Base-by-base conservation (phyloP, 495 filamentous ascomycete genomes). In the Penicillium paxilli region DNA sequence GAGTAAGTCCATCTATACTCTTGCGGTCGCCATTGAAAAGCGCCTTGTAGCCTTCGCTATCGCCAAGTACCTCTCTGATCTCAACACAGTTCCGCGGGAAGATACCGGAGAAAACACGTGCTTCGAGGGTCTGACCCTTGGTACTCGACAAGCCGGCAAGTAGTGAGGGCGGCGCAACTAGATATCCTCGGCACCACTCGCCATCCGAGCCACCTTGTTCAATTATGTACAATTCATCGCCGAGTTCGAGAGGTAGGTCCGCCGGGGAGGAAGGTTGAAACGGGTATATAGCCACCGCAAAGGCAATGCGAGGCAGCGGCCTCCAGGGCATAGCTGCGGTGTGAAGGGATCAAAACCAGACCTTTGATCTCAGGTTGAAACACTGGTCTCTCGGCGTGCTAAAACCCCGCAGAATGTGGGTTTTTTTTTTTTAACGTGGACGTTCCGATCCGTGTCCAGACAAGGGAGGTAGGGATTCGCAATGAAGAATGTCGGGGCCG, bases 151-250 rank as follows among this genome's bases (percentile, higher is more conserved):
- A 78, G 30, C 93, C 95, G 16, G 94, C 90, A 45, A 98, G 83
- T 58, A 98, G 75, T 42, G 90, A 96, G 5, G 95, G 95, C 7
- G 94, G 94, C 63, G 93, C 90, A 52, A 98, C 87, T 42, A 98
- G 81, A 73, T 98, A 98, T 35, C 94, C 94, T 14, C 94, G 86
- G 64, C 89, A 92, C 95, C 95, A 98, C 63, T 90, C 81, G 57
- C 87, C 88, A 71, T 95, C 82, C 20, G 69, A 71, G 3, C 92
- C 92, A n/a, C 87, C 87, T 71, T 96, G 90, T 74, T 98, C 94
- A 65, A 98, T 96, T 51, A 98, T 96, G 72, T 98, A 98, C 47
- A 98, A 78, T 71, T 98, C 94, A 80, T 98, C 94, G 65, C 94
- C 94, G 23, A 98, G 86, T 71, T 98, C 91, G 63, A 98, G 83